A percentile compares a stretch with the other conserved stretches of the same genome.
These are phyloP conservation scores for Lactarius psammicola DNA, from an alignment of 768 basidiomycete genomes.

Conservation along the genomic window DNA sequence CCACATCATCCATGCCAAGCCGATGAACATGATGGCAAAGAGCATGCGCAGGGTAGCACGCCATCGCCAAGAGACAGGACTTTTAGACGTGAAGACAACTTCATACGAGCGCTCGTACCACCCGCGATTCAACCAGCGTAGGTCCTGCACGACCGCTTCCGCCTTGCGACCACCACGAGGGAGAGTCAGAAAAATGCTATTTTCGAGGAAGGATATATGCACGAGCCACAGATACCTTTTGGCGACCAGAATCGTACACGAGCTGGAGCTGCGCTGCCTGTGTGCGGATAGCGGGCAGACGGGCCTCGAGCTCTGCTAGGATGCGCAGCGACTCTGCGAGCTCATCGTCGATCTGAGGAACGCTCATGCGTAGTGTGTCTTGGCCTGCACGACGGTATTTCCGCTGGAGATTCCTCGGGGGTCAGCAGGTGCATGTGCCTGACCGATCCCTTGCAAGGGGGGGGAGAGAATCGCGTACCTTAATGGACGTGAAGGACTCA, in stretches of 20 bases:
- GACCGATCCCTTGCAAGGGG: neutral
- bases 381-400: constrained; percentile 57
- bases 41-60: constrained; percentile 55
- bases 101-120: constrained; percentile 73
- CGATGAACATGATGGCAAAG: constrained; percentile 46
- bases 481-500: constrained; percentile 59
- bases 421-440: constrained; percentile 5
- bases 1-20: constrained; percentile 57
- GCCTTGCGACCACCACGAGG: constrained; percentile 45
- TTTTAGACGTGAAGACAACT: constrained; percentile 69
- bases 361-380: constrained; percentile 52
- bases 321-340: constrained; percentile 60
- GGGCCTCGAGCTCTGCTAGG: constrained; percentile 54
- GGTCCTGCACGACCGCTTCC: constrained; percentile 55
- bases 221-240: constrained; percentile 48
- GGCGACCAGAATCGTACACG: constrained; percentile 71
- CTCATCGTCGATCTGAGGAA: constrained; percentile 59
- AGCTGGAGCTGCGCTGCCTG: constrained; percentile 60
- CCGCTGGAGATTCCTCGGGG: constrained; percentile 40
- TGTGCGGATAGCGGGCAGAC: constrained; percentile 58
- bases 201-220: neutral
- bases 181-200: neutral
- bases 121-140: constrained; percentile 76
- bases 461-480: constrained; percentile 41
- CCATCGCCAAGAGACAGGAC: constrained; percentile 73